phyloP scores from a whole-genome alignment of 2,329 filamentous ascomycete species.

The Penicillium expansum region DNA sequence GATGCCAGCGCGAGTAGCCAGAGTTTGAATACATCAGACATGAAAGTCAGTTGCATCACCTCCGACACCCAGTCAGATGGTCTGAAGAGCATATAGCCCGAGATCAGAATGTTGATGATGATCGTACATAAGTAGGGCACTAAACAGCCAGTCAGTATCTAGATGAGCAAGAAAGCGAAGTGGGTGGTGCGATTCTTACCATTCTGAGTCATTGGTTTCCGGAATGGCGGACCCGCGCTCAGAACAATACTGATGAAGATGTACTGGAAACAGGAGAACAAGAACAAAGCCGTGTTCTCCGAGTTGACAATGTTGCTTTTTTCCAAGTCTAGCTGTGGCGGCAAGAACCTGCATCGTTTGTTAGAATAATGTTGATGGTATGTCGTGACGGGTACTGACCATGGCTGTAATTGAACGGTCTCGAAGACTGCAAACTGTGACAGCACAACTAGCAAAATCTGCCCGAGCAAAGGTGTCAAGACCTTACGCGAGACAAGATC shows the following conservation, averaged over 20 bases:
- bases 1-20: slow-evolving; percentile 70
- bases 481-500: slow-evolving; percentile 92
- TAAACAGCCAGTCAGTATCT: slow-evolving; percentile 38
- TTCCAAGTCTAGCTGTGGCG: slow-evolving; percentile 71
- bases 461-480: slow-evolving; percentile 80
- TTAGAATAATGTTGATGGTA: slow-evolving; percentile 13
- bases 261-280: slow-evolving; percentile 92
- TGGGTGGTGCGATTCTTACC: slow-evolving; percentile 52
- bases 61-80: slow-evolving; percentile 67
- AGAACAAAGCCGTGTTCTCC: slow-evolving; percentile 87
- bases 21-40: slow-evolving; percentile 69
- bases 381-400: slow-evolving; percentile 50
- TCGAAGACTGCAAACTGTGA: slow-evolving; percentile 74
- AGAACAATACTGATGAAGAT: slow-evolving; percentile 85
- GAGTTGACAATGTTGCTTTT: slow-evolving; percentile 87
- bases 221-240: slow-evolving; percentile 86
- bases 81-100: slow-evolving; percentile 75
- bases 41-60: slow-evolving; percentile 81
- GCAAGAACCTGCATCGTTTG: slow-evolving; percentile 62
- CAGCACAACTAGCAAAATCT: slow-evolving; percentile 76
- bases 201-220: slow-evolving; percentile 75
- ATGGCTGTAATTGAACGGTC: slow-evolving; percentile 72
- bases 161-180: slow-evolving; percentile 1
- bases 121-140: slow-evolving; percentile 84
- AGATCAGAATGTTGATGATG: slow-evolving; percentile 62